Evolutionary conservation across 371 early-diverging fungal genomes (phyloP), one percentile per base, ranked within the genome.

Genomic region (Gilbertella persicaria): DNA sequence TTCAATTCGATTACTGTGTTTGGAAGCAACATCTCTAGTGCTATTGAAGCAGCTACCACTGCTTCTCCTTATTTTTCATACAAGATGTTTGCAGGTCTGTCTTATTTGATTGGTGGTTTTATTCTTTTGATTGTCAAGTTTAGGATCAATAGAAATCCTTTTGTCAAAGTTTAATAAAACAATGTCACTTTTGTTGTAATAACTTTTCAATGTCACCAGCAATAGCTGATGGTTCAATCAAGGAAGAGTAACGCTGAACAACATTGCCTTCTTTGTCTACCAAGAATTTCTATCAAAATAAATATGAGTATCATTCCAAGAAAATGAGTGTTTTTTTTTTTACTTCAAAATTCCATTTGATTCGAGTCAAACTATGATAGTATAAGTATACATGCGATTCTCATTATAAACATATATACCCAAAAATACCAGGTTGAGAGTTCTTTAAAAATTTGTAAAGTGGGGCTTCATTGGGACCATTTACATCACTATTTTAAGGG

Each of bases 281-380:
- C 37, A 94, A 57, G 66, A 93, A 94, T 76, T 89, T 90, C 72
- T 78, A 60, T 45, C 38, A 16, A 36, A 24, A 21, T 4, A 13
- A 1, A 24, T 19, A 37, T 33, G 33, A 17, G 23, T 36, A 36
- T 33, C 28, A 12, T 28, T 35, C 57, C 21, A n/a, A 10, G 7
- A 30, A 5, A 24, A 29, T 7, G 7, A 28, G 16, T 14, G 17
- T 9, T 47, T 29, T 39, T 20, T 14, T 8, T 20, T 6, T 45
- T 73, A 68, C 73, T 58, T 85, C 83, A 64, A 86, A 86, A 62
- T 86, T 90, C 90, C 89, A 92, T 76, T 91, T 89, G 73, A 92
- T 71, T 28, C 77, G 70, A 52, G 64, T 74, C 67, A 84, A 70
- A 25, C 77, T 77, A 53, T 40, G 37, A 38, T 33, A 21, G 44